phyloP scores from a whole-genome alignment of 2,329 filamentous ascomycete species.

The Bipolaris zeicola region DNA sequence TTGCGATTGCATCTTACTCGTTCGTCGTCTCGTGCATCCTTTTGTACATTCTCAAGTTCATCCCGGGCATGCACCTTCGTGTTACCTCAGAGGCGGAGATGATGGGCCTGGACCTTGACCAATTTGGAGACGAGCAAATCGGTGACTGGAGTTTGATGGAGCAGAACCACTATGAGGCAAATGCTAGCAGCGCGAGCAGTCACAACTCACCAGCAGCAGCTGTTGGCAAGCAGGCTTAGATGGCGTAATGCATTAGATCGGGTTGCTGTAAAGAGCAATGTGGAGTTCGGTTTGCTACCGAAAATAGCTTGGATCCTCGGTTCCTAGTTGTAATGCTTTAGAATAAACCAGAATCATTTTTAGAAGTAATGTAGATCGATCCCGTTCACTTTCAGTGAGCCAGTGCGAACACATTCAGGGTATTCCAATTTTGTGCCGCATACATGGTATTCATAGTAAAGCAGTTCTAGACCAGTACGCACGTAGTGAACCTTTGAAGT shows the following conservation, averaged over 20 bases:
- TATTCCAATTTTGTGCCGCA: background rate
- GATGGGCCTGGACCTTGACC: constrained; percentile 60
- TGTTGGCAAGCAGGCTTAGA: constrained; percentile 17
- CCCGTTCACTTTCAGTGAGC: background rate
- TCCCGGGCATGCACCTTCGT: constrained; percentile 60
- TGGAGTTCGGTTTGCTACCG: background rate
- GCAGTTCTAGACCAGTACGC: too few relatives aligned
- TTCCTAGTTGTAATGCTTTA: too few relatives aligned
- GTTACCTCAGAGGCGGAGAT: constrained; percentile 62
- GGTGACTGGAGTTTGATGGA: constrained; percentile 55
- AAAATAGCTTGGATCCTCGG: background rate
- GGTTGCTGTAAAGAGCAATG: background rate
- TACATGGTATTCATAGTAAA: background rate
- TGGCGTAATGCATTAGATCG: background rate
- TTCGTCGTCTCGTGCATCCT: constrained; percentile 60
- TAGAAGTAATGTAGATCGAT: too few relatives aligned
- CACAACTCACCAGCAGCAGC: constrained; percentile 12
- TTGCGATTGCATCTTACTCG: constrained; percentile 59
- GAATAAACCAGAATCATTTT: too few relatives aligned
- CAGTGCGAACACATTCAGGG: background rate
- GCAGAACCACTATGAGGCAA: constrained; percentile 31
- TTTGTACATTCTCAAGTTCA: constrained; percentile 59
- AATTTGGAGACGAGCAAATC: constrained; percentile 65
- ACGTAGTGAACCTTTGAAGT: too few relatives aligned
- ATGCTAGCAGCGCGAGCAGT: constrained; percentile 33